Base-by-base conservation (phyloP, 306 rosid genomes). In the Acacia melanoxylon region DNA sequence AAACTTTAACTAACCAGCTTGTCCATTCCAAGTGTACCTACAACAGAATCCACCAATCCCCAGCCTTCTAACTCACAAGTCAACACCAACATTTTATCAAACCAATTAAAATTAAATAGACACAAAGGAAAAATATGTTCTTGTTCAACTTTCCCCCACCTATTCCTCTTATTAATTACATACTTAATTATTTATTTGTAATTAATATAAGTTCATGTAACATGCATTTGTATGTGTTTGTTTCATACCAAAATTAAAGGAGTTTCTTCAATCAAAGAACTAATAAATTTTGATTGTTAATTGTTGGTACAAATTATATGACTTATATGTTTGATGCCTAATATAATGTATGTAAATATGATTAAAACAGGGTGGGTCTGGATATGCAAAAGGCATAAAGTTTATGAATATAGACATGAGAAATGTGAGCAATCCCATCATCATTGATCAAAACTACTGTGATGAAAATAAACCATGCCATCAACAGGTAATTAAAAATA, bases 391-490 rank as follows among this genome's bases (percentile, higher is more conserved):
- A 78, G 81, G 89, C 84, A 91, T 94, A 41, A 66, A 76, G 49
- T 94, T 91, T 76, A 3, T 72, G 78, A 90, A 92, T 51, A 84
- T 94, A 59, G 54, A 13, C 24, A 89, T 94, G 97, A 20, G 45
- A n/a, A 94, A 94, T 63, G 97, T 94, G 76, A 82, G 83, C 27
- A 90, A 94, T 80, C 97, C 98, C 40, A 93, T 95, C 73, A 93
- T 94, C 91, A 87, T 94, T 70, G 85, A 94, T 76, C 98, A 94
- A 88, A 82, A 93, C 67, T 94, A 94, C 48, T 94, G 98, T 78
- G 98, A 94, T 79, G 83, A 78, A 67, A 16, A 85, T 0, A 7
- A 10, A 16, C 81, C 89, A 75, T 94, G 98, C 80, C 3, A 51
- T 4, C 83, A 89, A 44, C 85, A 91, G 95, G 97, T 52, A 27